Base-by-base conservation (phyloP, 768 basidiomycete species). In the Serendipita sp. region DNA sequence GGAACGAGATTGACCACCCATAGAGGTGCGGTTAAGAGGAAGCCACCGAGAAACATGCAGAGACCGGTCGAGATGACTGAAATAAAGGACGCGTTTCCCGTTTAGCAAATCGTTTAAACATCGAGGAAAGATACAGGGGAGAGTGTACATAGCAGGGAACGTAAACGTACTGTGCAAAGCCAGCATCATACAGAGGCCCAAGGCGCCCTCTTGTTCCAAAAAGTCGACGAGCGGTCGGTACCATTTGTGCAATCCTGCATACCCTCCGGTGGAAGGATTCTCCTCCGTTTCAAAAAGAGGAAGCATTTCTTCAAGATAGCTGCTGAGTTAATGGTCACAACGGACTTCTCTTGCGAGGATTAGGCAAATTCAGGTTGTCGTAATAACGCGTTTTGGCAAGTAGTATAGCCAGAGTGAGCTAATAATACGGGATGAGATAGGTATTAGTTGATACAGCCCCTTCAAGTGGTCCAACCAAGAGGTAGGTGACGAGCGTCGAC, bases 121-220 rank as follows among this genome's bases (percentile, higher is more conserved):
- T 58, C 11, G 34, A 38, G 7, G 1, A 14, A 38, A 38, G 34
- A 2, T 38, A 14, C 1, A 38, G n/a, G 5, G 14, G 34, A 38
- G 22, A 24, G 17, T 58, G 0, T 26, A 58, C 53, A 58, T n/a
- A n/a, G n/a, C n/a, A n/a, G n/a, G n/a, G n/a, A n/a, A n/a, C n/a
- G n/a, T n/a, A n/a, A n/a, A n/a, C n/a, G n/a, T 58, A 58, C 53
- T 58, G 53, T 58, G 53, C 17, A 33, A 24, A 31, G 53, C 20
- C 17, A 58, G 24, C 17, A 58, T 58, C 22, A 58, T 22, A 58
- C 20, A 50, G 5, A 48, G 45, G 22, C 53, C 53, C 4, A 58
- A 22, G 4, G 22, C 30, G 31, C 53, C 53, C 28, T 58, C 53
- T 9, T 58, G 20, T 11, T 58, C 53, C 31, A 58, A 31, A 58